These are phyloP conservation scores for Mycena olivaceomarginata DNA, from an alignment of 768 basidiomycete species.

Conservation along the genomic window DNA sequence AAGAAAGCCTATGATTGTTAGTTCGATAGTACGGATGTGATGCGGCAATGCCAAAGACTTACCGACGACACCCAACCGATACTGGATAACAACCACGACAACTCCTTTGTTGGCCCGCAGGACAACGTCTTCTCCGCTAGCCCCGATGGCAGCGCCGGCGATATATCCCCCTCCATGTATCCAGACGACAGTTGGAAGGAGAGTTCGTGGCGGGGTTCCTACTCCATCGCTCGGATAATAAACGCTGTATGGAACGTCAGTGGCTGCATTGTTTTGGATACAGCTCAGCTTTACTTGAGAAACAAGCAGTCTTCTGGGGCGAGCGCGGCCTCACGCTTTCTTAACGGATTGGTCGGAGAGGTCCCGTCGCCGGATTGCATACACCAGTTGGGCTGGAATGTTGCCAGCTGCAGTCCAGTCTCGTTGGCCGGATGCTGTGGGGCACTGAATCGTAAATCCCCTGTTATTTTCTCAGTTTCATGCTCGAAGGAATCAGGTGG, in stretches of 20 bases:
- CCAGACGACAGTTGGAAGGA: constrained; percentile 47
- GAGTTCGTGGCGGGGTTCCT: constrained; percentile 22
- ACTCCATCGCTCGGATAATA: constrained; percentile 32
- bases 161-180: constrained; percentile 51
- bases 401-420: constrained; percentile 22
- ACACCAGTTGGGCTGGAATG: constrained; percentile 23
- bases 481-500: background rate
- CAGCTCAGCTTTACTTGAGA: constrained; percentile 47
- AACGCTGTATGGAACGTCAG: background rate
- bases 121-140: constrained; percentile 45
- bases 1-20: constrained; percentile 52
- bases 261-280: background rate
- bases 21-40: background rate
- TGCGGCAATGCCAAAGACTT: background rate
- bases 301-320: constrained; percentile 57
- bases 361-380: constrained; percentile 18
- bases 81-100: constrained; percentile 51
- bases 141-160: constrained; percentile 7
- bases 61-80: constrained; percentile 49
- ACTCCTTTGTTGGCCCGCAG: constrained; percentile 41
- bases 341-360: constrained; percentile 26
- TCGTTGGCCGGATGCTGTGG: constrained; percentile 38
- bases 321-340: constrained; percentile 1
- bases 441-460: constrained; percentile 46
- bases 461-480: constrained; percentile 23